Percentiles rank a stretch among this genome's conserved stretches.
Conservation (phyloP, 768 basidiomycete genomes). For the Amyloporia xantha region DNA sequence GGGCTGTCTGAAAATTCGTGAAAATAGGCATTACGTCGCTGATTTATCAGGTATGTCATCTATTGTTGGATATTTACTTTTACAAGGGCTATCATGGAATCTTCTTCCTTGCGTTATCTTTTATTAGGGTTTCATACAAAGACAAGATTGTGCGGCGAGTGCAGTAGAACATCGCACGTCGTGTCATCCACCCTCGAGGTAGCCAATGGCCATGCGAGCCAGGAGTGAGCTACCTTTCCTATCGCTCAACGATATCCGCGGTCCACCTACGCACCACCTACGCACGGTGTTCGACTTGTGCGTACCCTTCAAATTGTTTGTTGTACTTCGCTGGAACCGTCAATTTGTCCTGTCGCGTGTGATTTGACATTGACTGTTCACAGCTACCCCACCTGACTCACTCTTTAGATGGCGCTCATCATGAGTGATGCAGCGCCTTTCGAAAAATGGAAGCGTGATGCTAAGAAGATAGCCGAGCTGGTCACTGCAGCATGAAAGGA, state of each 20-base stretch:
- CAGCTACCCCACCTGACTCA: too few relatives aligned
- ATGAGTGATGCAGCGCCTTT: constrained; percentile 70
- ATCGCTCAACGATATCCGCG: constrained; percentile 91
- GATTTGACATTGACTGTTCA: neutral
- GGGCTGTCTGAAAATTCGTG: constrained; percentile 86
- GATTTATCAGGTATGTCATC: constrained; percentile 71
- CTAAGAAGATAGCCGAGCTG: constrained; percentile 85
- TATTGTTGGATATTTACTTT: too few relatives aligned
- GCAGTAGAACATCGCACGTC: constrained; percentile 89
- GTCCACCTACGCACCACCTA: too few relatives aligned
- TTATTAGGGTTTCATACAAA: constrained; percentile 89
- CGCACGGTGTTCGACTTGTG: constrained; percentile 85
- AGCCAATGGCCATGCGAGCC: constrained; percentile 60
- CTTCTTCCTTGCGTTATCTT: neutral
- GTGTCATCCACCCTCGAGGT: constrained; percentile 59
- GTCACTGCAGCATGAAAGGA: constrained; percentile 89
- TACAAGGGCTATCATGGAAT: neutral
- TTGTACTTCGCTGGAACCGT: neutral
- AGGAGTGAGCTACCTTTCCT: constrained; percentile 88
- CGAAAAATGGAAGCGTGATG: constrained; percentile 85
- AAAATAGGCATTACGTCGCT: constrained; percentile 66
- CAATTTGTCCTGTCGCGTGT: neutral
- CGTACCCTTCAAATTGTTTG: constrained; percentile 20
- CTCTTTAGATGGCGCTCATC: constrained; percentile 66
- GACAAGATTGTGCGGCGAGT: constrained; percentile 94